Conservation (phyloP, 148 eudicot species). For the Persicaria maculosa region DNA sequence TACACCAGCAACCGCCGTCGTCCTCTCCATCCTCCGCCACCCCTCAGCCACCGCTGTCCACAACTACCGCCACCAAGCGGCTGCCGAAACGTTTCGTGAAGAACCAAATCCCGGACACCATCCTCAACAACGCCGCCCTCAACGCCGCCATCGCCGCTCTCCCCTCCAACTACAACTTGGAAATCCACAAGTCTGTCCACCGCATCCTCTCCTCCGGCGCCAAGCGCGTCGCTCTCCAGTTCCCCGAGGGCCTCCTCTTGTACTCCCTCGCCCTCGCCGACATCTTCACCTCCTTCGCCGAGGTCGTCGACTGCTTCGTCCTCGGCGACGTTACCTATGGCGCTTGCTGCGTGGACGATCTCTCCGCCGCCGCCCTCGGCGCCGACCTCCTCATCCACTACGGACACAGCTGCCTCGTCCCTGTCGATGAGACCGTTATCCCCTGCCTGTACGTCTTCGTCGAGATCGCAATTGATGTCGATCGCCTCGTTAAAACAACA, state of each 20-base stretch:
- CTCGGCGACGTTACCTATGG: conserved; percentile 95
- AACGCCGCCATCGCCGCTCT: conserved; percentile 71
- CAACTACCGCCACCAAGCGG: conserved; percentile 16
- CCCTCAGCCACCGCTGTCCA: background rate
- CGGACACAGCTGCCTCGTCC: conserved; percentile 88
- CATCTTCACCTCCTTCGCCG: conserved; percentile 58
- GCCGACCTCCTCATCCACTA: conserved; percentile 69
- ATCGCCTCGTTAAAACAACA: conserved; percentile 32
- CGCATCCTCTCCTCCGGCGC: conserved; percentile 43
- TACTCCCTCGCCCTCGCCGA: conserved; percentile 77
- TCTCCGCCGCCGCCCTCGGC: conserved; percentile 56
- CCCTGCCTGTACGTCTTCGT: conserved; percentile 83
- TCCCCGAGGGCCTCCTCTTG: conserved; percentile 89
- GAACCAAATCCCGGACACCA: conserved; percentile 63
- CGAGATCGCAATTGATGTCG: conserved; percentile 55
- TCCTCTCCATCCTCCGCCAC: background rate
- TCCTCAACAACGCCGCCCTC: conserved; percentile 48
- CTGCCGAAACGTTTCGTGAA: conserved; percentile 63
- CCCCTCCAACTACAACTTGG: conserved; percentile 72
- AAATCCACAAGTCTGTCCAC: conserved; percentile 67
- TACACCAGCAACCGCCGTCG: background rate
- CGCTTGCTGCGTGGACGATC: conserved; percentile 91
- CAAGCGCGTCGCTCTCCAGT: conserved; percentile 67
- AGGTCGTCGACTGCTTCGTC: conserved; percentile 40
- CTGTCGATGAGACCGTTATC: conserved; percentile 52